These are phyloP conservation scores for Chamaecrista fasciculata DNA, from an alignment of 306 rosid genomes.

Conservation along the genomic window DNA sequence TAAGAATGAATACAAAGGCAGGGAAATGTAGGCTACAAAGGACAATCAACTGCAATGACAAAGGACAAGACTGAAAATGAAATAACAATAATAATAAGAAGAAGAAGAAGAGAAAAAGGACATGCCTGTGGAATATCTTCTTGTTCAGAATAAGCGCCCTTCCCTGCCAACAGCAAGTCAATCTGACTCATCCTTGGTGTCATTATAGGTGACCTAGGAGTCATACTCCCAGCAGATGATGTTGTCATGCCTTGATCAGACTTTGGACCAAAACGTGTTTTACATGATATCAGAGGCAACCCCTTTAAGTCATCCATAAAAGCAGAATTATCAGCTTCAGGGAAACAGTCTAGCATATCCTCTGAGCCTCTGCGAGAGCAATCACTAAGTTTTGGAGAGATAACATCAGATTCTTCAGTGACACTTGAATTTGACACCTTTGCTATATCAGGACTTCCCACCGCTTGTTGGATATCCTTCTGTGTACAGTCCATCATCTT, in stretches of 20 bases:
- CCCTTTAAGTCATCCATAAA: conserved; percentile 94
- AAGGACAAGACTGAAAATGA: conserved; percentile 17
- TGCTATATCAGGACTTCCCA: conserved; percentile 94
- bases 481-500: conserved; percentile 79
- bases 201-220: conserved; percentile 95
- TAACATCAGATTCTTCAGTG: conserved; percentile 89
- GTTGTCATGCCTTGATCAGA: conserved; percentile 99
- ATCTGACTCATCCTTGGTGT: conserved; percentile 94
- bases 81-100: conserved; percentile 2
- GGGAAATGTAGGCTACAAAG: conserved; percentile 10
- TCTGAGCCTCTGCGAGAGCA: conserved; percentile 96
- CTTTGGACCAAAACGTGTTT: conserved; percentile 98
- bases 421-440: conserved; percentile 88
- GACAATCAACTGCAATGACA: conserved; percentile 10
- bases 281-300: conserved; percentile 88
- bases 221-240: conserved; percentile 99
- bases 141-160: conserved; percentile 88
- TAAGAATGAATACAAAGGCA: neutral
- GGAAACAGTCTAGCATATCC: conserved; percentile 97
- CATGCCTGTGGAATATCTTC: conserved; percentile 92
- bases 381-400: conserved; percentile 92
- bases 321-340: conserved; percentile 74
- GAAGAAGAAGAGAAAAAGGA: conserved; percentile 9
- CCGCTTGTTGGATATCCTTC: conserved; percentile 75
- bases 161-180: conserved; percentile 91